These are phyloP conservation scores for Coemansia nantahalensis DNA, from an alignment of 192 early-diverging fungal genomes.

Conservation along the genomic window DNA sequence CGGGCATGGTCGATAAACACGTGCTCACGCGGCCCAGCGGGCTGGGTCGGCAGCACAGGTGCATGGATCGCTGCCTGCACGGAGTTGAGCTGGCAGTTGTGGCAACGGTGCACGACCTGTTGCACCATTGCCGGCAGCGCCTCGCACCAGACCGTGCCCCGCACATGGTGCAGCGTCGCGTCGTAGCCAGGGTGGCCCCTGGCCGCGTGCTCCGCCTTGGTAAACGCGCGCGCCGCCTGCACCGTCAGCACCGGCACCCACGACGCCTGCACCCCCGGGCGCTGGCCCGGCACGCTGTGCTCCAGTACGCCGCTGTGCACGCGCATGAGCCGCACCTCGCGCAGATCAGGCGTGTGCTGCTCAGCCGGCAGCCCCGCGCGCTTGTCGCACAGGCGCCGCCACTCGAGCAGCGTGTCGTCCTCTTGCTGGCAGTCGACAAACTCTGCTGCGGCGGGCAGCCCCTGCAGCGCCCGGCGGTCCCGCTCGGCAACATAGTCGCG, in stretches of 20 bases:
- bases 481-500: too few species aligned
- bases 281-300: not conserved
- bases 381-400: too few species aligned
- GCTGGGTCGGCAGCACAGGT: not conserved
- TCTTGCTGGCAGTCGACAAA: too few species aligned
- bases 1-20: not conserved
- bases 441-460: too few species aligned
- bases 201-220: not conserved
- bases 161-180: not conserved
- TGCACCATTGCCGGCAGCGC: not conserved
- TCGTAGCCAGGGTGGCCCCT: not conserved
- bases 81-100: not conserved
- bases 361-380: too few species aligned
- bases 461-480: too few species aligned
- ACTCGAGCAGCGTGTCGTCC: too few species aligned
- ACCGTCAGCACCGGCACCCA: not conserved
- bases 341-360: not conserved
- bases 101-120: not conserved
- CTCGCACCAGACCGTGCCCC: not conserved
- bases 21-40: not conserved
- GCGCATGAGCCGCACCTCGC: not conserved
- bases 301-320: not conserved
- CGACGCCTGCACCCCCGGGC: not conserved
- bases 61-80: not conserved
- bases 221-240: not conserved